Conservation (phyloP, 345 rosid genomes). For the Turnera subulata region DNA sequence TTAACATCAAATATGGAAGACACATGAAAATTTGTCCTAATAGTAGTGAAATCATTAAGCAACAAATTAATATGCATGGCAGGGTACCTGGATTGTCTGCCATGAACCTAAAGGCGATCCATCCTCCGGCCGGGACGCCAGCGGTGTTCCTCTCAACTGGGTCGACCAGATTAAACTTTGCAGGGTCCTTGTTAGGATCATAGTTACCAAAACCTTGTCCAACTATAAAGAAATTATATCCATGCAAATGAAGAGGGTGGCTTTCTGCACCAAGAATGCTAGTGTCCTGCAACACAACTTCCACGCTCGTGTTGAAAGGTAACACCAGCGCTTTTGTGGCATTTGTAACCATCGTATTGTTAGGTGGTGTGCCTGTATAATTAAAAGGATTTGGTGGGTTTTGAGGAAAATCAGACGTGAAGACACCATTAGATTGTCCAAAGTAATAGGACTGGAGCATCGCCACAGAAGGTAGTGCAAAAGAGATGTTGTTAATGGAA, state of each 20-base stretch:
- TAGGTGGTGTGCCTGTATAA: conserved; percentile 24
- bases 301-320: conserved; percentile 25
- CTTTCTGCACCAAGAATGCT: conserved; percentile 26
- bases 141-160: conserved; percentile 22
- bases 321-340: conserved; percentile 13
- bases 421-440: conserved; percentile 21
- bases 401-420: conserved; percentile 25
- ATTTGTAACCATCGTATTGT: conserved; percentile 18
- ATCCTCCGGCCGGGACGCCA: conserved; percentile 27
- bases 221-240: conserved; percentile 24
- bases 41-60: too few relatives aligned
- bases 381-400: conserved; percentile 17
- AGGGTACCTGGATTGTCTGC: conserved; percentile 25
- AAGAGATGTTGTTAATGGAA: conserved; percentile 20
- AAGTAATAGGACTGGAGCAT: conserved; percentile 20
- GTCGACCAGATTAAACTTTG: conserved; percentile 19
- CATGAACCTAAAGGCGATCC: conserved; percentile 25
- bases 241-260: conserved; percentile 27
- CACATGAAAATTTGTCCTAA: neutral
- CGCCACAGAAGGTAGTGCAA: conserved; percentile 15
- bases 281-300: conserved; percentile 22
- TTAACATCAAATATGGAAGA: too few relatives aligned
- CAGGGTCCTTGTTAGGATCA: conserved; percentile 19
- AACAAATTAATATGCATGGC: neutral
- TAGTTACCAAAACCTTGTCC: conserved; percentile 29